Conservation (phyloP, 2,329 filamentous ascomycete genomes). For the Ophiostoma tasmaniense region DNA sequence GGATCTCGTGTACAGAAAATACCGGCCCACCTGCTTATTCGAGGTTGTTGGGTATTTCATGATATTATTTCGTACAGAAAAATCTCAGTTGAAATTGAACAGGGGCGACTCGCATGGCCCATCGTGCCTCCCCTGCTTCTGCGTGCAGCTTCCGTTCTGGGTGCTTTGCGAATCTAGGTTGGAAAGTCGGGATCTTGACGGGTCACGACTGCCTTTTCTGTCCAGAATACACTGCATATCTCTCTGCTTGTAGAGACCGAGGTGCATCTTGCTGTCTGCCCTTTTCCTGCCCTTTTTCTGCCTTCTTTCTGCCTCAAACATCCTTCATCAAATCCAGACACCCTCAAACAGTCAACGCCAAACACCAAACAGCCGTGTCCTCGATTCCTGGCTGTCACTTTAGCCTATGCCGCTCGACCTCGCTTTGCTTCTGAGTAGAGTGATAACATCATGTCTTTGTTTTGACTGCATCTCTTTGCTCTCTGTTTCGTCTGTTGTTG, state of each 20-base stretch:
- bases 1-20: not conserved
- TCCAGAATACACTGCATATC: not conserved
- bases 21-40: not conserved
- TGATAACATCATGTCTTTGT: not conserved
- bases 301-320: too few species aligned
- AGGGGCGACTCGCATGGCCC: not conserved
- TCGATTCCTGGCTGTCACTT: not conserved
- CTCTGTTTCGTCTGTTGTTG: conserved; percentile 10
- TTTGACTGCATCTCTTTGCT: not conserved
- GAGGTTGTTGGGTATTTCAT: not conserved
- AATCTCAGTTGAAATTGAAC: not conserved
- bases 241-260: not conserved
- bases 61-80: too few species aligned
- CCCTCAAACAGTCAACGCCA: not conserved
- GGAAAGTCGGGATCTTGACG: not conserved
- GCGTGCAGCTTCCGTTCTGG: conserved; percentile 2
- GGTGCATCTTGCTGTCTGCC: not conserved
- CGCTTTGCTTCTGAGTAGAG: not conserved
- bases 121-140: not conserved
- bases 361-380: not conserved
- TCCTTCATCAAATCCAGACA: too few species aligned
- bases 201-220: not conserved
- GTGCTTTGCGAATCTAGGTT: not conserved
- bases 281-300: not conserved
- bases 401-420: not conserved